Evolutionary conservation across 306 rosid genomes (phyloP), one percentile per base, ranked within the genome.

Genomic region (Cucurbita moschata): DNA sequence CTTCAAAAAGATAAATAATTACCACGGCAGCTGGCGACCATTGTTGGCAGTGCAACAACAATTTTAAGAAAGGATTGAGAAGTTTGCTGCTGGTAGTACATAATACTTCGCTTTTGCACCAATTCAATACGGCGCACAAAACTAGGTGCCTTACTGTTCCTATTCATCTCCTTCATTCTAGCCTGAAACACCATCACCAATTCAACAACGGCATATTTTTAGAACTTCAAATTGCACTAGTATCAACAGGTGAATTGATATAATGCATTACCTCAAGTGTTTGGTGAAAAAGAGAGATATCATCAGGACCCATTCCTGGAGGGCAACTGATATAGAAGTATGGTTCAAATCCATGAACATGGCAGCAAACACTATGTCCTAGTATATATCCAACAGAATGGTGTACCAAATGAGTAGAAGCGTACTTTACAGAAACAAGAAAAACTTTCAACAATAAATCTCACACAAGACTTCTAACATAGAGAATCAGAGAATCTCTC

Each of bases 21-120:
- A 94, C 99, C 92, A n/a, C 99, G 92, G 82, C 99, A 91, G 85
- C 95, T 86, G 75, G 99, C 81, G 76, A 94, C 99, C 97, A 94
- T 91, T 47, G 96, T 89, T 60, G 99, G 99, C 72, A 94, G 85
- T 56, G 96, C 97, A 82, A 91, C 99, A 21, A 88, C 87, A 71
- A 94, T 89, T 85, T 91, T 94, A 77, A 94, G 94, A 79, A 94
- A 94, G 50, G 99, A 76, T 54, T 89, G 87, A 57, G 88, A 86
- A 42, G 75, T 64, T 64, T 82, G 83, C 86, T 87, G 95, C 83
- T 94, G 96, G 77, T 94, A 94, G 80, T 94, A 81, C 98, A 90
- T 94, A 77, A 94, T 91, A 68, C 92, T 94, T 82, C 84, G 84
- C 83, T 85, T 87, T 79, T 91, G 87, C 76, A 94, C 86, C 88